Evolutionary conservation across 805 yeast genomes (phyloP).

Genomic region (Saturnispora ahearnii): DNA sequence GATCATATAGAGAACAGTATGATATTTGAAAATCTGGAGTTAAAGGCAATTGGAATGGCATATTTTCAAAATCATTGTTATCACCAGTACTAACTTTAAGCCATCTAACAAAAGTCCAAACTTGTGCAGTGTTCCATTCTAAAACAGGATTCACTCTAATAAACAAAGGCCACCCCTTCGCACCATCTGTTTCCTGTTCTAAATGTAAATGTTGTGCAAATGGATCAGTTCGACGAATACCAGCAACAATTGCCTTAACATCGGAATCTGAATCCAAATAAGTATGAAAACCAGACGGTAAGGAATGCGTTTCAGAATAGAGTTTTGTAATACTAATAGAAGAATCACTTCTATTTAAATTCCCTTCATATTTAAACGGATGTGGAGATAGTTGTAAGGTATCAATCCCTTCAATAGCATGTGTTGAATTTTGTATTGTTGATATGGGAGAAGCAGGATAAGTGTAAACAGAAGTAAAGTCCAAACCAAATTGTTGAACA

Average conservation of each 20-base stretch:
- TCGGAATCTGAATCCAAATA: slow-evolving; percentile 46
- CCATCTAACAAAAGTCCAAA: slow-evolving; percentile 61
- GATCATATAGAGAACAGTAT: slow-evolving; percentile 71
- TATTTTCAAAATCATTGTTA: background rate
- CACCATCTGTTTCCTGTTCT: slow-evolving; percentile 69
- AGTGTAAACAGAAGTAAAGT: slow-evolving; percentile 25
- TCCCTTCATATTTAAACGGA: background rate
- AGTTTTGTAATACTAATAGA: background rate
- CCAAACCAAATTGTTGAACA: slow-evolving; percentile 45
- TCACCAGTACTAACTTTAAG: background rate
- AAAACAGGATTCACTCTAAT: slow-evolving; percentile 79
- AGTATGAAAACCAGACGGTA: slow-evolving; percentile 50
- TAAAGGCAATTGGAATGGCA: slow-evolving; percentile 11
- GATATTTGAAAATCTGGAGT: slow-evolving; percentile 27
- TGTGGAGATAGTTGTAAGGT: background rate
- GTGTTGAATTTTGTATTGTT: background rate
- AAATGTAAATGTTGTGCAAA: slow-evolving; percentile 51
- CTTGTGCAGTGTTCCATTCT: slow-evolving; percentile 74
- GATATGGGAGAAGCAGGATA: background rate
- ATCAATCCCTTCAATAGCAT: background rate
- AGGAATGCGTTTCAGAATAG: slow-evolving; percentile 27
- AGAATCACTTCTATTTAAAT: background rate
- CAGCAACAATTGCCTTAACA: slow-evolving; percentile 74
- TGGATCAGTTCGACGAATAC: slow-evolving; percentile 85
- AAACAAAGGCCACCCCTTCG: slow-evolving; percentile 87